Conservation (phyloP, 176 grass and related monocot genomes). For the Microstegium vimineum region DNA sequence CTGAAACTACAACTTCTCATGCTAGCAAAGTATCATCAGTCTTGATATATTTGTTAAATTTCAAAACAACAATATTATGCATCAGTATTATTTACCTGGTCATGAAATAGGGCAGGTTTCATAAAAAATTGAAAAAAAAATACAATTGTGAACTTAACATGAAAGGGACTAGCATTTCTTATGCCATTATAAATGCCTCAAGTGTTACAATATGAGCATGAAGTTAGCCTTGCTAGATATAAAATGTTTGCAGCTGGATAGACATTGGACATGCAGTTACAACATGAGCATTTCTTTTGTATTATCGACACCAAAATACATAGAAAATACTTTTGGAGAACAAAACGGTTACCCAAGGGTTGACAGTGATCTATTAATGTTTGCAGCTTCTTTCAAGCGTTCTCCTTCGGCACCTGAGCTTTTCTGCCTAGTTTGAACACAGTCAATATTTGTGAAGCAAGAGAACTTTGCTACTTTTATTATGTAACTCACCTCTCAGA, state of each 20-base stretch:
- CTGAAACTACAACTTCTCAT: not conserved
- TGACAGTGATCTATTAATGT: constrained; percentile 92
- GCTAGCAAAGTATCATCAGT: not conserved
- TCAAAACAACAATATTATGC: not conserved
- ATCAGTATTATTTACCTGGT: not conserved
- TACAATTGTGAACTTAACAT: not conserved
- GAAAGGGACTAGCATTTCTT: not conserved
- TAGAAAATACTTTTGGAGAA: not conserved
- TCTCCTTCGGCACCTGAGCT: constrained; percentile 94
- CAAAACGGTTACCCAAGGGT: constrained; percentile 75
- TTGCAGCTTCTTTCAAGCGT: constrained; percentile 95
- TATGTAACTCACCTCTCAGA: constrained; percentile 76
- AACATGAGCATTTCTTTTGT: constrained; percentile 2
- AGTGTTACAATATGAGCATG: not conserved
- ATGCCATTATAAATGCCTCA: not conserved
- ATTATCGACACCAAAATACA: not conserved
- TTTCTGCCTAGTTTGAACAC: constrained; percentile 81
- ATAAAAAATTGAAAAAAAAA: constrained; percentile 10
- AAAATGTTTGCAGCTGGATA: constrained; percentile 16
- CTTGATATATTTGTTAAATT: not conserved
- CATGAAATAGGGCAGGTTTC: not conserved
- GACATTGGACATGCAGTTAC: not conserved
- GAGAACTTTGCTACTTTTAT: not conserved
- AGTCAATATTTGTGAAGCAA: constrained; percentile 35
- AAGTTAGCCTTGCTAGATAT: not conserved